phyloP scores from a whole-genome alignment of 2,329 filamentous ascomycete genomes.

The Myotisia sp. region DNA sequence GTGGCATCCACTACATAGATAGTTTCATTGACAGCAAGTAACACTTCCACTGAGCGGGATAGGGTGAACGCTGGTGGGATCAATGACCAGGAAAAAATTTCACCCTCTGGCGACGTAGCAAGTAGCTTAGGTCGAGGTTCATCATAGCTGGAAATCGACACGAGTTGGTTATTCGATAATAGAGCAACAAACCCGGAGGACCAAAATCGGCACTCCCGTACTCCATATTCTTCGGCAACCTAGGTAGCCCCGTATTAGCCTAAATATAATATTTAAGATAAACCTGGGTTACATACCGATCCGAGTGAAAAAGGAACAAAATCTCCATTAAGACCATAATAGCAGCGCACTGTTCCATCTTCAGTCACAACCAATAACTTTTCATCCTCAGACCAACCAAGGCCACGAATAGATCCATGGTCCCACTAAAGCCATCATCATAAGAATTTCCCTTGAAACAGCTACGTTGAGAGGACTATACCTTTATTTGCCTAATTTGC shows the following conservation, averaged over 20 bases:
- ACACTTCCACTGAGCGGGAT: constrained; percentile 81
- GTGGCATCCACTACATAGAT: constrained; percentile 76
- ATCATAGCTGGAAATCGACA: constrained; percentile 76
- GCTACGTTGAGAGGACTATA: constrained; percentile 19
- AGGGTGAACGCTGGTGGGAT: constrained; percentile 79
- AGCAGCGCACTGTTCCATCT: constrained; percentile 82
- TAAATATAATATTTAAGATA: not conserved
- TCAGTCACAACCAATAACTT: constrained; percentile 74
- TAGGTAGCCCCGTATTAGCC: constrained; percentile 14
- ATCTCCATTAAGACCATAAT: constrained; percentile 81
- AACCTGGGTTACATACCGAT: constrained; percentile 40
- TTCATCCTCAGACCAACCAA: constrained; percentile 96
- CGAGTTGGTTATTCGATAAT: constrained; percentile 70
- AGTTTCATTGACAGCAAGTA: constrained; percentile 71
- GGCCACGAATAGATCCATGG: constrained; percentile 67
- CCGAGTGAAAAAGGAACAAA: constrained; percentile 90
- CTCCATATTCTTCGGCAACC: constrained; percentile 75
- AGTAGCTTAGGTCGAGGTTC: constrained; percentile 80
- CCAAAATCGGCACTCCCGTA: constrained; percentile 84
- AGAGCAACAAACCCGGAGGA: constrained; percentile 83
- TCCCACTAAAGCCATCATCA: constrained; percentile 52
- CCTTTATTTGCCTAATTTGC: constrained; percentile 63
- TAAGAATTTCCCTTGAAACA: constrained; percentile 6
- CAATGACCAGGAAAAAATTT: constrained; percentile 76
- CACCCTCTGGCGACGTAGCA: constrained; percentile 59